Evolutionary conservation across 1,284 basidiomycete genomes (phyloP), one percentile per base, ranked within the genome.

Genomic region (Boletus smithii): DNA sequence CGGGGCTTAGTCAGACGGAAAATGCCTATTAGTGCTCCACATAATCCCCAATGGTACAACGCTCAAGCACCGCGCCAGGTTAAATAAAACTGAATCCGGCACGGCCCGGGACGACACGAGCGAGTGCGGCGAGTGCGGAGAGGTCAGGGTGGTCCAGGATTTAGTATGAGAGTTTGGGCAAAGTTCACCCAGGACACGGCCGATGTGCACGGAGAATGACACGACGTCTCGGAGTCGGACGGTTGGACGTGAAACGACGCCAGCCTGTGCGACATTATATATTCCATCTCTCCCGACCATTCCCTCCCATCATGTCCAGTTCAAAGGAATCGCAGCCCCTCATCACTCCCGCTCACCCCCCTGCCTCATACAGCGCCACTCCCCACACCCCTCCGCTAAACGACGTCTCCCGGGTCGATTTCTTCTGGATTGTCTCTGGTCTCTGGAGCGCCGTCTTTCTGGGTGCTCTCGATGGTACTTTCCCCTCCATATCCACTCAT

Each of bases 371-470:
- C 4, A 61, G 53, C 40, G 6, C 42, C 36, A 30, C 52, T n/a
- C 26, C 6, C 34, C 3, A 8, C 41, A 26, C 45, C 17, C 14
- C 34, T 14, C 30, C 37, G n/a, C n/a, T n/a, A n/a, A n/a, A 75
- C 65, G 70, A 75, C 52, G 70, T 79, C 49, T 79, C 81, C 33
- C 71, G 64, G 38, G 48, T 57, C 23, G 79, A 86, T 54, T 73
- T 80, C 51, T 67, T 70, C 48, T 88, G 85, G 85, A 79, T 90
- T 43, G 73, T 90, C 42, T 74, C 79, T 30, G 87, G 82, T 13
- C 69, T 90, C 42, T 89, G 86, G 85, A 84, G 81, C 57, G 84
- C 81, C 34, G 84, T 90, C 20, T 83, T 93, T 62, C 73, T 93
- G 34, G 85, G 85, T 55, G 85, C 89, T 40, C 76, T 93, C 55